These are phyloP conservation scores for Trichoderma sp. DNA, from an alignment of 2,329 filamentous ascomycete species.

Conservation along the genomic window DNA sequence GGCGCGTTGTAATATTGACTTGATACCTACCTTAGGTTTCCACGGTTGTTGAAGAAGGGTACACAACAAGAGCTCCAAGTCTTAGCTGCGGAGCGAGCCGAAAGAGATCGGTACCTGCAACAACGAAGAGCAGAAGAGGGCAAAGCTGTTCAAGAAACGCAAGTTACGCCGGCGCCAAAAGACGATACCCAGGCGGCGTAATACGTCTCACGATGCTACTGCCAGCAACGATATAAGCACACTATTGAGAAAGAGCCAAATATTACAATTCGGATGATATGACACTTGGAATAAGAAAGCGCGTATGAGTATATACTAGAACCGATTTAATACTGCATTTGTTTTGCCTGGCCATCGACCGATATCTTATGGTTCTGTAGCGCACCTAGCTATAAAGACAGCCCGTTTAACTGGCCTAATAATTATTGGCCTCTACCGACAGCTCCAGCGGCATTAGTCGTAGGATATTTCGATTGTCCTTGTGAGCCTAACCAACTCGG, in stretches of 20 bases:
- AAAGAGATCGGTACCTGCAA: conserved; percentile 7
- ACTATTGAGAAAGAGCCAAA: neutral
- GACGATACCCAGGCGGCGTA: neutral
- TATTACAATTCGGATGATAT: neutral
- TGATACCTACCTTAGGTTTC: neutral
- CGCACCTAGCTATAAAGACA: neutral
- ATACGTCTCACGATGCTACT: neutral
- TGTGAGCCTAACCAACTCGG: no score
- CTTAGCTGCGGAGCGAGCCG: neutral
- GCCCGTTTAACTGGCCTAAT: no score
- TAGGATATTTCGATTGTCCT: no score
- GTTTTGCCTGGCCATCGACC: neutral
- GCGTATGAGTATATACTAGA: neutral
- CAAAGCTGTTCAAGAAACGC: neutral
- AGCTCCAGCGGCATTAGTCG: no score
- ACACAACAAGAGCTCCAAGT: neutral
- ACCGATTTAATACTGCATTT: neutral
- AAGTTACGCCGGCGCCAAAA: neutral
- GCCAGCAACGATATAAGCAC: neutral
- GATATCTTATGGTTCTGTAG: no score
- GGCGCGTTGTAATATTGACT: neutral
- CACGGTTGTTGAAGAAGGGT: neutral
- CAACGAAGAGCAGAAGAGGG: neutral
- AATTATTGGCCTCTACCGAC: no score
- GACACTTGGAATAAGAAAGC: neutral